Evolutionary conservation across 495 filamentous ascomycete species (phyloP).

Genomic region (Neurospora africana): DNA sequence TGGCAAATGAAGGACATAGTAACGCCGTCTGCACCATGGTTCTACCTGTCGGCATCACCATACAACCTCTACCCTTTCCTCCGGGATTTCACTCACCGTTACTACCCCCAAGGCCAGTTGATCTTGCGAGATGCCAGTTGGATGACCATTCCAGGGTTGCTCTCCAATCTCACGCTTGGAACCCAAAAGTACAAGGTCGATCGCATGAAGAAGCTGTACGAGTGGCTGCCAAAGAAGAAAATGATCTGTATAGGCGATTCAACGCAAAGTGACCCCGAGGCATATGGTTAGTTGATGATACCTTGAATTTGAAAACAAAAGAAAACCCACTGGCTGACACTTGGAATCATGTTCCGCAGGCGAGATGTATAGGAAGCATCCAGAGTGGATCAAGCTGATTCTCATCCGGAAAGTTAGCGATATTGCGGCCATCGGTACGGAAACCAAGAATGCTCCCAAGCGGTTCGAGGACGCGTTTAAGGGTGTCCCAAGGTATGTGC

Average conservation of each 20-base stretch:
- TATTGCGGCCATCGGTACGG: constrained; percentile 56
- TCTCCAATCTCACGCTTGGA: constrained; percentile 67
- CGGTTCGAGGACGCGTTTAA: constrained; percentile 80
- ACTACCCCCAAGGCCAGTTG: constrained; percentile 70
- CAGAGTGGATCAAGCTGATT: constrained; percentile 68
- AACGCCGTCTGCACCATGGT: constrained; percentile 59
- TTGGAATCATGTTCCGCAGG: constrained; percentile 6
- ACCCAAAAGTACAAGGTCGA: constrained; percentile 83
- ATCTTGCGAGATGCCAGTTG: constrained; percentile 79
- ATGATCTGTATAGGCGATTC: constrained; percentile 82
- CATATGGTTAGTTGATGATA: constrained; percentile 54
- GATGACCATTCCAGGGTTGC: constrained; percentile 73
- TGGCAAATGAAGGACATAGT: constrained; percentile 42
- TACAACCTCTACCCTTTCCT: constrained; percentile 93
- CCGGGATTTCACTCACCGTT: constrained; percentile 51
- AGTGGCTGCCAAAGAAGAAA: constrained; percentile 64
- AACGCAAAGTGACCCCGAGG: constrained; percentile 85
- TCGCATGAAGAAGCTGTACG: constrained; percentile 63
- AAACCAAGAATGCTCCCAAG: constrained; percentile 57
- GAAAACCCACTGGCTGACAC: background rate
- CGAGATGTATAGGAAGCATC: constrained; percentile 37
- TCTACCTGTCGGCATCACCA: constrained; percentile 89
- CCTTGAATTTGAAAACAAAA: background rate
- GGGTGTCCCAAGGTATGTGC: constrained; percentile 43
- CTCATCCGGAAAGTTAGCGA: constrained; percentile 75